Conservation (phyloP, 1,139 yeast genomes). For the Neolecta irregularis region DNA sequence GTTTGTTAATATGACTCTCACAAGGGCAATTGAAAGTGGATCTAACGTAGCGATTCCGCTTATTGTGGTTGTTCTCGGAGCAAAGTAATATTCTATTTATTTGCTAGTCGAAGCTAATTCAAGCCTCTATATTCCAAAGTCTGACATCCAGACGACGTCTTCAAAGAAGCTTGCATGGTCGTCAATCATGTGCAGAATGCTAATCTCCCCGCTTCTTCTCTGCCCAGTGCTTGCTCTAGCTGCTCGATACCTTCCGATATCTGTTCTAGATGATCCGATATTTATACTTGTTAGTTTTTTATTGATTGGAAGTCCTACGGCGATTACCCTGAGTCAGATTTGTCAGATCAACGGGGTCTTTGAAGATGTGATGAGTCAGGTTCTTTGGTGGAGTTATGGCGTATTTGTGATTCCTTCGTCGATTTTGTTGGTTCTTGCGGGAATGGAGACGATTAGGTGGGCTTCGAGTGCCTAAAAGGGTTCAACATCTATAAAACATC, state of each 20-base stretch:
- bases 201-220: constrained; percentile 51
- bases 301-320: constrained; percentile 15
- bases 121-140: constrained; percentile 39
- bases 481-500: background rate
- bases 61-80: constrained; percentile 47
- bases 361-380: constrained; percentile 74
- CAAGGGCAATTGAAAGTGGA: constrained; percentile 59
- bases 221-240: constrained; percentile 52
- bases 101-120: constrained; percentile 17
- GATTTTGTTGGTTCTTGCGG: constrained; percentile 50
- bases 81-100: constrained; percentile 32
- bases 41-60: constrained; percentile 84
- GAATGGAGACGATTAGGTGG: constrained; percentile 50
- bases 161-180: constrained; percentile 56
- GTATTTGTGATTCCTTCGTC: constrained; percentile 66
- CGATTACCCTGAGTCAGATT: constrained; percentile 12
- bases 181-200: constrained; percentile 59
- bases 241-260: constrained; percentile 49
- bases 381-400: constrained; percentile 76
- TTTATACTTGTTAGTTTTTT: constrained; percentile 62
- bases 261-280: constrained; percentile 72
- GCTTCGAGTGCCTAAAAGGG: constrained; percentile 20
- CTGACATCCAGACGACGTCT: constrained; percentile 29
- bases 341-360: constrained; percentile 35
- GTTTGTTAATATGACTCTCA: constrained; percentile 61